phyloP scores from a whole-genome alignment of 2,329 filamentous ascomycete species.

The Elsinoe batatas region DNA sequence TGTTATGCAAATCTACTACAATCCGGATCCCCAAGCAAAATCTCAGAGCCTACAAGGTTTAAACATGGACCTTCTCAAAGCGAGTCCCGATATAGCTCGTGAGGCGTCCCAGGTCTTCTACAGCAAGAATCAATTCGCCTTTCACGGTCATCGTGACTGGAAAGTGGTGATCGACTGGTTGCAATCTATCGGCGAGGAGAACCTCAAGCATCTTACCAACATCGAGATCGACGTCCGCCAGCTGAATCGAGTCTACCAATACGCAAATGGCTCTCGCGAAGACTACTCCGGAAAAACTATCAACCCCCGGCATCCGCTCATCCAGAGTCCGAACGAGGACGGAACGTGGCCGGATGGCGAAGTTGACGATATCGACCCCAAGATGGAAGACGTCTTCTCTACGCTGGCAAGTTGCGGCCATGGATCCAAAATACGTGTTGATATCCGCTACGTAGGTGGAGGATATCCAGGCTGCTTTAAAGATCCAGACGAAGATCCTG shows the following conservation, averaged over 20 bases:
- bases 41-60: background rate
- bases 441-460: background rate
- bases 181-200: conserved; percentile 7
- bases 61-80: background rate
- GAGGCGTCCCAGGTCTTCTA: conserved; percentile 9
- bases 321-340: background rate
- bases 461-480: conserved; percentile 5
- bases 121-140: conserved; percentile 9
- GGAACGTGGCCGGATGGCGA: conserved; percentile 2
- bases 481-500: background rate
- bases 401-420: background rate
- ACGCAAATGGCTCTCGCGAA: background rate
- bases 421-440: background rate
- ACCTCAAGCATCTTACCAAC: background rate
- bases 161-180: conserved; percentile 1
- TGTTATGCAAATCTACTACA: background rate
- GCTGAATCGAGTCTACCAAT: background rate
- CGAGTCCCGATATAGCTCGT: background rate
- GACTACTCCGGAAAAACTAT: background rate
- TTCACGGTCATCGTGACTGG: conserved; percentile 2
- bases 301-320: conserved; percentile 2
- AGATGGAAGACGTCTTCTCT: conserved; percentile 10
- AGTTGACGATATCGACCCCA: conserved; percentile 10
- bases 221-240: conserved; percentile 3
- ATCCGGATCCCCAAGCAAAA: background rate